These are phyloP conservation scores for Salix caprea DNA, from an alignment of 345 rosid species.

Conservation along the genomic window DNA sequence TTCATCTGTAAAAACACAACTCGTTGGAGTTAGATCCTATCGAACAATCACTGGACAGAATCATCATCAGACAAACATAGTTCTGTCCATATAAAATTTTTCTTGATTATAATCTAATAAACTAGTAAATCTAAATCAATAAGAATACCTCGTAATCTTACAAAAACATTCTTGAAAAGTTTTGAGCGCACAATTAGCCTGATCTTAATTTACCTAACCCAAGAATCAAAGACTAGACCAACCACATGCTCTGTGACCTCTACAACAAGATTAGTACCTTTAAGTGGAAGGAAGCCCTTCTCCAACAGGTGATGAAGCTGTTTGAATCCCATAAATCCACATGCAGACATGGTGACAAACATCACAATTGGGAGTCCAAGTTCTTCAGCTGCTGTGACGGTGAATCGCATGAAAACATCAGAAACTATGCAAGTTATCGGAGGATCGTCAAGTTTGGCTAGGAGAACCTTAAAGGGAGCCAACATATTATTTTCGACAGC, in stretches of 20 bases:
- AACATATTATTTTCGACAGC: conserved; percentile 23
- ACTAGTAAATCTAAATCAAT: no score
- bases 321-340: not conserved
- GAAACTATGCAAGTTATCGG: conserved; percentile 43
- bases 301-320: not conserved
- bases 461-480: conserved; percentile 27
- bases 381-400: conserved; percentile 36
- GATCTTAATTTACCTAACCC: no score
- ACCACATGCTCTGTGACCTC: no score
- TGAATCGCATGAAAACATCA: conserved; percentile 39
- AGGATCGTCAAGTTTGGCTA: conserved; percentile 30
- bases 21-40: no score
- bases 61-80: no score
- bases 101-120: no score
- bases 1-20: not conserved
- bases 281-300: conserved; percentile 4
- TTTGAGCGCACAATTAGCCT: no score
- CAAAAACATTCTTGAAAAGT: no score
- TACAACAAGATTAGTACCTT: not conserved
- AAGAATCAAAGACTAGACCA: no score
- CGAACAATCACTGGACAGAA: no score
- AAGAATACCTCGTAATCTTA: no score
- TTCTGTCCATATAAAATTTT: no score
- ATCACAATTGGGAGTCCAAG: conserved; percentile 33
- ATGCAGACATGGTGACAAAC: conserved; percentile 9